Evolutionary conservation across 2,329 filamentous ascomycete species (phyloP).

Genomic region (Cucurbitaria berberidis): DNA sequence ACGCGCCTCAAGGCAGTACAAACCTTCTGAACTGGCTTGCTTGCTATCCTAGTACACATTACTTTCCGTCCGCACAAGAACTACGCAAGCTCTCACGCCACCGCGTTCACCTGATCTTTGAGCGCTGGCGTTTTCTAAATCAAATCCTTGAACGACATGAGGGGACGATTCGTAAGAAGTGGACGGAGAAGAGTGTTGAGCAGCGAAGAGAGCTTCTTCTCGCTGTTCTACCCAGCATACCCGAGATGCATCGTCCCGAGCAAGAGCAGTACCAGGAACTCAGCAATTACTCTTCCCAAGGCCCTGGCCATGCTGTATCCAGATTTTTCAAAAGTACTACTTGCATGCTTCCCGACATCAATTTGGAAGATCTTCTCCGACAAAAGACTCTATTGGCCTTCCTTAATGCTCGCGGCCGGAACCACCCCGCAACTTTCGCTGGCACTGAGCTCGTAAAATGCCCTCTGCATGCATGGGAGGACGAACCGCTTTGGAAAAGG

Average conservation of each 20-base stretch:
- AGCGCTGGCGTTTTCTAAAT: too few relatives aligned
- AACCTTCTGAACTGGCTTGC: too few relatives aligned
- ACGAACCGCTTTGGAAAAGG: conserved; percentile 16
- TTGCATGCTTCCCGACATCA: conserved; percentile 56
- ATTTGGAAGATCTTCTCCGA: conserved; percentile 61
- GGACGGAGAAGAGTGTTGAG: conserved; percentile 59
- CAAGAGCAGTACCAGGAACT: not conserved
- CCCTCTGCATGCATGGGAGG: conserved; percentile 6
- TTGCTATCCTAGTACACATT: too few relatives aligned
- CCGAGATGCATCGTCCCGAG: conserved; percentile 59
- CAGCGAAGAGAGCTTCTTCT: conserved; percentile 57
- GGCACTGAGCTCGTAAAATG: conserved; percentile 50
- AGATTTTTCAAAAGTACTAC: too few relatives aligned
- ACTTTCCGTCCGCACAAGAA: too few relatives aligned
- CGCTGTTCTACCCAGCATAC: conserved; percentile 59
- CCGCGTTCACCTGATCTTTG: too few relatives aligned
- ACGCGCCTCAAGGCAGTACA: too few relatives aligned
- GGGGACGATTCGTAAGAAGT: conserved; percentile 59
- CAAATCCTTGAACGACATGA: too few relatives aligned
- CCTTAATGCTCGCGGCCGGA: conserved; percentile 59
- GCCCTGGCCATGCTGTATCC: too few relatives aligned
- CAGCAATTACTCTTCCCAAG: conserved; percentile 50
- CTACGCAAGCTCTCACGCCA: too few relatives aligned
- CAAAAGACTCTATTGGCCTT: conserved; percentile 55
- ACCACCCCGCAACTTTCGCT: conserved; percentile 57